Evolutionary conservation across 352 stramenopile species (phyloP).

Genomic region (Plasmopara viticola): DNA sequence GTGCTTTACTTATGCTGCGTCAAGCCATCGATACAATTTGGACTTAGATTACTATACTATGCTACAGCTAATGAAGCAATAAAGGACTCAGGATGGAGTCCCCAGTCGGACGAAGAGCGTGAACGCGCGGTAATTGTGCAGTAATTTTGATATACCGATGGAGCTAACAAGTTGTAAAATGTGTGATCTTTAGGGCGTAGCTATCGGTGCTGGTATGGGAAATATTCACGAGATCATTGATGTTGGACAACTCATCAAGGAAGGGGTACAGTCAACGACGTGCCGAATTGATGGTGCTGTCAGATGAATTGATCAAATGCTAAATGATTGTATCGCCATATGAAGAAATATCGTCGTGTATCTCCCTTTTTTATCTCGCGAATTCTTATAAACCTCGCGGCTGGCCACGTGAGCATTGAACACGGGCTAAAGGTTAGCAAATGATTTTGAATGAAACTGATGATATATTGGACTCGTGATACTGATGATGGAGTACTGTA

Average conservation of each 20-base stretch:
- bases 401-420: constrained; percentile 88
- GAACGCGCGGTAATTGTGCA: constrained; percentile 43
- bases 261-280: constrained; percentile 39
- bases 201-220: constrained; percentile 78
- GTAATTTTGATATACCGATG: background rate
- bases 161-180: background rate
- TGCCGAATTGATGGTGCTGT: background rate
- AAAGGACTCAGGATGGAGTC: constrained; percentile 62
- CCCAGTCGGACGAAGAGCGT: constrained; percentile 53
- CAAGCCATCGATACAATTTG: no score
- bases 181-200: constrained; percentile 48
- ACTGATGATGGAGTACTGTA: background rate
- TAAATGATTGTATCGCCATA: background rate
- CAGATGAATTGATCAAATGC: background rate
- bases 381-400: constrained; percentile 91
- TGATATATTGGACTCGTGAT: background rate
- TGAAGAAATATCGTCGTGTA: constrained; percentile 82
- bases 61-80: constrained; percentile 72
- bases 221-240: constrained; percentile 85
- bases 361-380: constrained; percentile 92
- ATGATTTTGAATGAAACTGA: background rate
- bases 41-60: background rate
- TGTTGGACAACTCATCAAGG: constrained; percentile 49
- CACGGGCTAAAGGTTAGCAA: constrained; percentile 75
- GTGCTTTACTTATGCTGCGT: background rate